Evolutionary conservation across 148 eudicot species (phyloP).

Genomic region (Rhododendron vialii): DNA sequence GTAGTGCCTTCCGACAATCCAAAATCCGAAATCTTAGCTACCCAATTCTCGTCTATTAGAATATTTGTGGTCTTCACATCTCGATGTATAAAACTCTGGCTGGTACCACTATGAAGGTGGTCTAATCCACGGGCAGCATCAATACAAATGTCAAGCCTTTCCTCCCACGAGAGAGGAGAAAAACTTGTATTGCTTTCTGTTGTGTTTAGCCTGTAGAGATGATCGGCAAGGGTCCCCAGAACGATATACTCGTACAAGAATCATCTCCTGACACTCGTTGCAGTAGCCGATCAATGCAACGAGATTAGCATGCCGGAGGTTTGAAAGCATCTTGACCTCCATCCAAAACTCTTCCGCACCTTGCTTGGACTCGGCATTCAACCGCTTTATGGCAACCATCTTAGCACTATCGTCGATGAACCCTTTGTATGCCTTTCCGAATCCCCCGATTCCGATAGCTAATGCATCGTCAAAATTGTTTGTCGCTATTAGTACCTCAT

Average conservation of each 20-base stretch:
- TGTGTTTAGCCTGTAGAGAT: neutral
- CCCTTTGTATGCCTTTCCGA: neutral
- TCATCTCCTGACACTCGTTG: neutral
- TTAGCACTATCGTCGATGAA: neutral
- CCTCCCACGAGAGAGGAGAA: neutral
- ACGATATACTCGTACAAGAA: neutral
- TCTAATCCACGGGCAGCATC: neutral
- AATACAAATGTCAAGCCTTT: neutral
- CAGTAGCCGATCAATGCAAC: neutral
- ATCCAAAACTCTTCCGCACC: neutral
- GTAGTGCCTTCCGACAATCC: neutral
- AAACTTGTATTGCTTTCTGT: neutral
- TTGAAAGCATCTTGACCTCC: neutral
- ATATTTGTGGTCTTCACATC: constrained; percentile 2
- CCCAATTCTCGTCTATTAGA: constrained; percentile 10
- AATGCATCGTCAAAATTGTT: neutral
- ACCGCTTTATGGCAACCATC: neutral
- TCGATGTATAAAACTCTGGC: neutral
- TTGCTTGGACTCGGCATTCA: neutral
- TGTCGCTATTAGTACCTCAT: neutral
- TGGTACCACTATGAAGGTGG: neutral
- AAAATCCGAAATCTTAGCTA: constrained; percentile 9
- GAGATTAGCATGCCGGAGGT: neutral
- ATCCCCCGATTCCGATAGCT: neutral
- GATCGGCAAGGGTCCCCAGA: neutral